phyloP scores from a whole-genome alignment of 805 yeast genomes.

The Starmera quercuum region DNA sequence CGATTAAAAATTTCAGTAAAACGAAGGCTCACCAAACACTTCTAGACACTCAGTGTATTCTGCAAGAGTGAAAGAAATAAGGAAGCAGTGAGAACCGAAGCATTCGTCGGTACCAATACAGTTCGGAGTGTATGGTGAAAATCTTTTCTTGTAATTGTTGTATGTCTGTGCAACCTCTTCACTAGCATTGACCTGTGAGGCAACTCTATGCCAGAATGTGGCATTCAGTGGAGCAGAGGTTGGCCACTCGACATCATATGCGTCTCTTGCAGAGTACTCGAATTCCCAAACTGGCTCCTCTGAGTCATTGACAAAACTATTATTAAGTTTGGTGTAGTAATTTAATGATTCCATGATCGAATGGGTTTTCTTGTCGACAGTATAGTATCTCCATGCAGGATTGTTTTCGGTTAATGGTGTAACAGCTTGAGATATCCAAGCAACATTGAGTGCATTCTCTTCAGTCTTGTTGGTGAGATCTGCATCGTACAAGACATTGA shows the following conservation, averaged over 20 bases:
- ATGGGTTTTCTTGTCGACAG: conserved; percentile 54
- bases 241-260: conserved; percentile 55
- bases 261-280: conserved; percentile 58
- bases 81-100: conserved; percentile 32
- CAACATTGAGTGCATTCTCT: conserved; percentile 43
- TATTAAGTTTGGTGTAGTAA: conserved; percentile 52
- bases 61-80: conserved; percentile 27
- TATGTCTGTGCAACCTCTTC: conserved; percentile 41
- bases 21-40: background rate
- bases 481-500: conserved; percentile 46
- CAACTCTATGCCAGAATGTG: conserved; percentile 57
- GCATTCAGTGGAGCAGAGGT: conserved; percentile 51
- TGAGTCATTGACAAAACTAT: conserved; percentile 44
- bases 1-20: no score
- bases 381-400: conserved; percentile 70
- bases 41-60: conserved; percentile 21
- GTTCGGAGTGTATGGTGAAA: conserved; percentile 45
- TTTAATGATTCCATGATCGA: conserved; percentile 53
- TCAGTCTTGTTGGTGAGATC: conserved; percentile 35
- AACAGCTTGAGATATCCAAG: conserved; percentile 61
- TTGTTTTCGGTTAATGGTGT: conserved; percentile 54
- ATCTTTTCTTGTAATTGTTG: conserved; percentile 41
- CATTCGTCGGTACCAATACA: conserved; percentile 32
- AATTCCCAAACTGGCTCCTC: conserved; percentile 55
- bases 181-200: conserved; percentile 34